These are phyloP conservation scores for Linaria vulgaris DNA, from an alignment of 257 asterid species.

Conservation along the genomic window DNA sequence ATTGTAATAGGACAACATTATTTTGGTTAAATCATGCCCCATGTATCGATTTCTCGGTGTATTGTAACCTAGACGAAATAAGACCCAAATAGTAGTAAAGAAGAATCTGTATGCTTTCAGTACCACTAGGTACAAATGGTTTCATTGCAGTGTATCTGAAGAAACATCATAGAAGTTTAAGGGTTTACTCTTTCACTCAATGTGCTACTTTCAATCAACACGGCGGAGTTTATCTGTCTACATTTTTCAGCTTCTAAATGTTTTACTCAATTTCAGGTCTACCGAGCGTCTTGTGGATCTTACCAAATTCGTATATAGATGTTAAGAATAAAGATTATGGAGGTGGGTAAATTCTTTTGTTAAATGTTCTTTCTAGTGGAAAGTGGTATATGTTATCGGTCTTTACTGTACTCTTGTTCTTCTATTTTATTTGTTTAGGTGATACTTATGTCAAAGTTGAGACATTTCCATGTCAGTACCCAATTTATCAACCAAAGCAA, in stretches of 20 bases:
- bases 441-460: conserved; percentile 93
- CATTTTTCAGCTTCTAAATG: neutral
- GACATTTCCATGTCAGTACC: conserved; percentile 91
- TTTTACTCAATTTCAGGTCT: conserved; percentile 51
- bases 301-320: conserved; percentile 95
- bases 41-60: too few species aligned
- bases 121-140: too few species aligned
- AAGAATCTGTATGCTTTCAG: too few species aligned
- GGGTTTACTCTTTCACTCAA: conserved; percentile 46
- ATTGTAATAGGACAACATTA: too few species aligned
- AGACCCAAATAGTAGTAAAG: too few species aligned
- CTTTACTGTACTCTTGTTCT: conserved; percentile 6
- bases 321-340: conserved; percentile 98
- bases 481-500: too few species aligned
- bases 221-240: neutral
- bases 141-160: conserved; percentile 95
- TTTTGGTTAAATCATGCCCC: too few species aligned
- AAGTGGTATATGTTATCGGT: neutral
- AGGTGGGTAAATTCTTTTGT: conserved; percentile 45
- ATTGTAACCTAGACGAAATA: too few species aligned
- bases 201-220: neutral
- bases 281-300: conserved; percentile 97
- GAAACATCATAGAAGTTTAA: conserved; percentile 96
- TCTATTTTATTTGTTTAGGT: conserved; percentile 39
- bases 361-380: neutral